Evolutionary conservation across 371 early-diverging fungal species (phyloP), one percentile per base, ranked within the genome.

Genomic region (Nematocida displodere): DNA sequence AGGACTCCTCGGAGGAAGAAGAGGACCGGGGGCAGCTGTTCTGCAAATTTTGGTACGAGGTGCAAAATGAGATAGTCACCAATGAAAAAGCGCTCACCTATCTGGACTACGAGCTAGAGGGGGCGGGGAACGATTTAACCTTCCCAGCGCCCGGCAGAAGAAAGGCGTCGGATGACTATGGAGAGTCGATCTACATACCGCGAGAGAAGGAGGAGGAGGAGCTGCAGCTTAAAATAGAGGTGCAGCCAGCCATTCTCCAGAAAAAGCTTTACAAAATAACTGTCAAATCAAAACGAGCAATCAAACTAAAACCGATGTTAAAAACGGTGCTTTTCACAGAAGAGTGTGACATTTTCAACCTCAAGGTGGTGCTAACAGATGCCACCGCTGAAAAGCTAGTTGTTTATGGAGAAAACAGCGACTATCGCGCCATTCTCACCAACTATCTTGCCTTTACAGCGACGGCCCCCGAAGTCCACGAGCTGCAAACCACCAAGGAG

Each of bases 121-220:
- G 55, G 17, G 40, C 48, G 15, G 56, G 44, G 24, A 52, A 44
- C 17, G 55, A 78, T 29, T 39, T 76, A 53, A 54, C 53, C 36
- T 81, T 81, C 33, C 76, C 71, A 2, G 29, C 46, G 20, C 54
- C 56, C 8, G 46, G 44, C 26, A 78, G 63, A 31, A 53, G 65
- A 61, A 68, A 76, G 59, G 62, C 64, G 39, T 63, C 71, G 20
- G 78, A 81, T 47, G 77, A 81, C 40, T 81, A 81, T 59, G 81
- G 81, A 26, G 81, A 81, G 55, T 67, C 54, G 7, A 36, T 76
- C 22, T 54, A 20, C 22, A 49, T 64, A 2, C 36, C 50, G 24
- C 42, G 54, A 48, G 55, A 52, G 7, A 76, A 76, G 37, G 64
- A 76, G 40, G 76, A 63, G 37, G 76, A 76, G 37, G 77, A 64